A percentile compares a stretch with the other conserved stretches of the same genome.
Evolutionary conservation across 805 yeast genomes (phyloP).

Genomic region (Myxozyma nipponensis): DNA sequence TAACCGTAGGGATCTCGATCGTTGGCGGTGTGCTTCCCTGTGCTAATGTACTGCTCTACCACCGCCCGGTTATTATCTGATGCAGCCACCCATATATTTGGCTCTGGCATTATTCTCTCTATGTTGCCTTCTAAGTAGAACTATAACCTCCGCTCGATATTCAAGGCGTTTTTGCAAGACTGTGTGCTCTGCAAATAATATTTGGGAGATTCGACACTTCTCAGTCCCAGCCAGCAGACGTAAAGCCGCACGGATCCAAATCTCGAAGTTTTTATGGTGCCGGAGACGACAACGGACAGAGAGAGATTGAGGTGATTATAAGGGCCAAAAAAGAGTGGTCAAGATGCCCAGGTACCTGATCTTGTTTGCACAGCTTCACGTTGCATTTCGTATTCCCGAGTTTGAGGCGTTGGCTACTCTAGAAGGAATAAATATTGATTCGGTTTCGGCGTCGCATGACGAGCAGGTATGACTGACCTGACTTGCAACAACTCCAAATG

Average conservation of each 20-base stretch:
- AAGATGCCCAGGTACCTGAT: conserved; percentile 58
- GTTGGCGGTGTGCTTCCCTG: conserved; percentile 58
- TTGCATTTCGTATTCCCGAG: conserved; percentile 75
- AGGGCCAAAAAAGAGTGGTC: too few relatives aligned
- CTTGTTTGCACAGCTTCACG: conserved; percentile 82
- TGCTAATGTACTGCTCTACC: conserved; percentile 54
- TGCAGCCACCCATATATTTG: conserved; percentile 91
- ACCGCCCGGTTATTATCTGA: conserved; percentile 68
- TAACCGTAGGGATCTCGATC: conserved; percentile 89
- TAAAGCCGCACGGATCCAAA: too few relatives aligned
- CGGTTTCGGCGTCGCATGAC: conserved; percentile 52
- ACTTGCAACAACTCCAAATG: conserved; percentile 2
- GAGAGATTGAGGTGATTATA: too few relatives aligned
- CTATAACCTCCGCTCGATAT: too few relatives aligned
- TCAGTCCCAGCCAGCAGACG: too few relatives aligned
- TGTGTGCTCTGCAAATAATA: too few relatives aligned
- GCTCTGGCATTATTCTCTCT: not conserved
- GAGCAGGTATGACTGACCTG: conserved; percentile 32
- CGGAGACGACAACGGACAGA: too few relatives aligned
- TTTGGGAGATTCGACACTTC: too few relatives aligned
- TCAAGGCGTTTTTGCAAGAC: too few relatives aligned
- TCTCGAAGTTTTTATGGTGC: too few relatives aligned
- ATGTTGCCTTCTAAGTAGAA: too few relatives aligned
- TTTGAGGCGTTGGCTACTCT: conserved; percentile 77
- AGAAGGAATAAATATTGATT: conserved; percentile 52